Evolutionary conservation across 208 protist species (phyloP), one percentile per base, ranked within the genome.

Genomic region (Wallacemonas rigidus): DNA sequence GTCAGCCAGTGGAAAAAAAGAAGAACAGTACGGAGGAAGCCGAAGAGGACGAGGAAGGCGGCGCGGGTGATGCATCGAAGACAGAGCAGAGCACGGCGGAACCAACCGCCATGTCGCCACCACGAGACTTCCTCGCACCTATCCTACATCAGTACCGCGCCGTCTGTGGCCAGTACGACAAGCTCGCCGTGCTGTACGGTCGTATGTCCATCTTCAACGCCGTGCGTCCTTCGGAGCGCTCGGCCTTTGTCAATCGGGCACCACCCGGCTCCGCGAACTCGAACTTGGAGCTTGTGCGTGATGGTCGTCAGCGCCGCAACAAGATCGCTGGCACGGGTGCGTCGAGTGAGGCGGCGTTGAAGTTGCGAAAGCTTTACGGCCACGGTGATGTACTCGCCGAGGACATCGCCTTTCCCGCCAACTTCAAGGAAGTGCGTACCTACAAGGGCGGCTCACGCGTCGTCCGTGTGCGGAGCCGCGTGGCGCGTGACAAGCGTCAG

Each of bases 131-230:
- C 54, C 54, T 96, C 7, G 88, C 88, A 5, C 91, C 91, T 9
- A 67, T 96, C 12, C 75, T 93, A 12, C 87, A 92, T 71, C 91
- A 96, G 67, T 96, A 94, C 77, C 86, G 83, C 11, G 70, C 67
- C 15, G 76, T 93, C 67, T 82, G 71, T 17, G 51, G 73, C 2
- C 76, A 87, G 53, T 89, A 93, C 70, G 91, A 94, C 78, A 84
- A 80, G 43, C 73, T 96, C 15, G 87, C 88, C 5, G 57, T 80
- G 38, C 80, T 93, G 43, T 86, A 94, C 75, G 91, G 91, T 8
- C 84, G 91, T 15, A 75, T 94, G 45, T 88, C 87, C 64, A 86
- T 93, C 80, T 96, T 96, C 78, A 85, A 91, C 71, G 65, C 79
- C 2, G 87, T 93, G 54, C 84, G 83, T 47, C 91, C 91, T 11